A percentile compares a stretch with the other conserved stretches of the same genome.
These are phyloP conservation scores for Debaryomyces castellii DNA, from an alignment of 805 yeast species.

Conservation along the genomic window DNA sequence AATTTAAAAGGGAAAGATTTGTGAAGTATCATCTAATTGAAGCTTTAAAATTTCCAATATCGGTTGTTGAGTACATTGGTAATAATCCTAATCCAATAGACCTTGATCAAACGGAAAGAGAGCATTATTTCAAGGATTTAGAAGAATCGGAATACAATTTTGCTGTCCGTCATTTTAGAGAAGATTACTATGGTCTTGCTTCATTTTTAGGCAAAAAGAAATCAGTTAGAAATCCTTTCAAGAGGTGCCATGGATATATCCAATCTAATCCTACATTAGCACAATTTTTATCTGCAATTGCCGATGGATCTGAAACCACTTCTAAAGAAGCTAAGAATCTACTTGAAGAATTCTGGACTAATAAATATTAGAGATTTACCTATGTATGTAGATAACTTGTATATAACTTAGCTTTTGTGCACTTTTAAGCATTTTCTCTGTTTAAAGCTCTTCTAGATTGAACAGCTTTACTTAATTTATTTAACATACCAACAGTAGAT, in stretches of 20 bases:
- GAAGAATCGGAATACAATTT: constrained; percentile 45
- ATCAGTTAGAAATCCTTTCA: constrained; percentile 55
- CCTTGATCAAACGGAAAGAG: constrained; percentile 15
- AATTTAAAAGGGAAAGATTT: constrained; percentile 67
- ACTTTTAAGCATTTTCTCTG: constrained; percentile 6
- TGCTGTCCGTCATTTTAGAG: constrained; percentile 54
- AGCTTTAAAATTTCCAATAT: constrained; percentile 44
- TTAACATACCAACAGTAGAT: constrained; percentile 78
- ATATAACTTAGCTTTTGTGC: too few relatives aligned
- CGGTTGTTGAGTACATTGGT: constrained; percentile 50
- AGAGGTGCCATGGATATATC: constrained; percentile 38
- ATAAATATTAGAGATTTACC: background rate
- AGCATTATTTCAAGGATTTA: constrained; percentile 48
- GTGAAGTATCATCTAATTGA: constrained; percentile 48
- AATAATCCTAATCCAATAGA: constrained; percentile 53
- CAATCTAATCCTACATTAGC: constrained; percentile 20
- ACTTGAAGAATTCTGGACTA: constrained; percentile 8
- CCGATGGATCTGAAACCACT: constrained; percentile 2
- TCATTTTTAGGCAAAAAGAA: constrained; percentile 49
- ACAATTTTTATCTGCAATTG: constrained; percentile 13
- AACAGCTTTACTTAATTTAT: constrained; percentile 78
- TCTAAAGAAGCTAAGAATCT: constrained; percentile 8
- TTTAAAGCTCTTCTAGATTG: constrained; percentile 64
- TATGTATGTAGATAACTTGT: constrained; percentile 1
- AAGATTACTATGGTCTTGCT: constrained; percentile 59